phyloP scores from a whole-genome alignment of 192 early-diverging fungal species.

The Obelidium mucronatum region DNA sequence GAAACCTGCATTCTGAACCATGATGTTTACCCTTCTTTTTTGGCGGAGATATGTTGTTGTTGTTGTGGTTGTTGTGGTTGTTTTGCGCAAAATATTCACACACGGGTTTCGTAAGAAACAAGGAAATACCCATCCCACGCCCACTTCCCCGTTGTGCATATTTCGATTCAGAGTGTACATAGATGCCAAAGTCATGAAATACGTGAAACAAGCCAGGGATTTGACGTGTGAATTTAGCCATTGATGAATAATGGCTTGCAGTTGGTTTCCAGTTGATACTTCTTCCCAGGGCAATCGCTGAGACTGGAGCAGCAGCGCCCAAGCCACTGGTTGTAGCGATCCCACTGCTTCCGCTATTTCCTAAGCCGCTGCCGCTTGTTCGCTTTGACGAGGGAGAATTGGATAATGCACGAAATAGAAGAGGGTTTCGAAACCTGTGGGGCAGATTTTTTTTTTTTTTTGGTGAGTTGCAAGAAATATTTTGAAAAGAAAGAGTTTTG shows the following conservation, averaged over 20 bases:
- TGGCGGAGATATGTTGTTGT: no score
- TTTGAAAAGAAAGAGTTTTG: no score
- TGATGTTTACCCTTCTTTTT: no score
- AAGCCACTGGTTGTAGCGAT: neutral
- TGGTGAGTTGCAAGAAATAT: no score
- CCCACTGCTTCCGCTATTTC: neutral
- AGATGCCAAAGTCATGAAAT: neutral
- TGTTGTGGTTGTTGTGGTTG: no score
- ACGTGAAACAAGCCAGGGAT: neutral
- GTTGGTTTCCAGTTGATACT: constrained; percentile 5
- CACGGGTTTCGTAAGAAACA: constrained; percentile 1
- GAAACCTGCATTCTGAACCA: neutral
- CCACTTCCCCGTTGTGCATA: neutral
- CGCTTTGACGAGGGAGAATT: neutral
- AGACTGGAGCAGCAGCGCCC: neutral
- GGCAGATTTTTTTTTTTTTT: no score
- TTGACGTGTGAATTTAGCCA: neutral
- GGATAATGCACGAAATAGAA: neutral
- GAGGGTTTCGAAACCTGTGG: neutral
- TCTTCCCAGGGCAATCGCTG: neutral
- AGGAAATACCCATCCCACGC: neutral
- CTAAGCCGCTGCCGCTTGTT: neutral
- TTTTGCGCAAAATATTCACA: no score
- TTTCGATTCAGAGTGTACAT: constrained; percentile 1
- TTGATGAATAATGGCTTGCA: neutral